Conservation (phyloP, 2,329 filamentous ascomycete species). For the Clonostachys rhizophaga region DNA sequence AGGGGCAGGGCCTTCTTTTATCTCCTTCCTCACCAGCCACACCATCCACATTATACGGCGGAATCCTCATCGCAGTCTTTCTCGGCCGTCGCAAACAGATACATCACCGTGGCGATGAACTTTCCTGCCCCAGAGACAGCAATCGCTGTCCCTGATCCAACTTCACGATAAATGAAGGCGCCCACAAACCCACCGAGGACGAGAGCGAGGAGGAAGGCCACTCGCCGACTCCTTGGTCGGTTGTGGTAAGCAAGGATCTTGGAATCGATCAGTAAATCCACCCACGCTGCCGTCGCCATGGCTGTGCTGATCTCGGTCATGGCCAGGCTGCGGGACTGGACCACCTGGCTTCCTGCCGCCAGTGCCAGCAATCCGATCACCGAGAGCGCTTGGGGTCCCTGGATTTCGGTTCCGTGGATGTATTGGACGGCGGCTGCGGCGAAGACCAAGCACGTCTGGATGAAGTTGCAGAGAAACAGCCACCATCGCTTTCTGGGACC, state of each 20-base stretch:
- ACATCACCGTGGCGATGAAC: constrained; percentile 36
- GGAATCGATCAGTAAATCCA: constrained; percentile 58
- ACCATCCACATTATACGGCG: not conserved
- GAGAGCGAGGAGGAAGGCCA: constrained; percentile 42
- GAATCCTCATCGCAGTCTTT: constrained; percentile 1
- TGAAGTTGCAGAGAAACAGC: constrained; percentile 46
- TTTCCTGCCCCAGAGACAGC: constrained; percentile 39
- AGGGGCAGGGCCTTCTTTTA: not conserved
- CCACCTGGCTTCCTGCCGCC: constrained; percentile 54
- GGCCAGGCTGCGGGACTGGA: constrained; percentile 45
- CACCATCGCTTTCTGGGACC: constrained; percentile 45
- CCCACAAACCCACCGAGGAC: constrained; percentile 44
- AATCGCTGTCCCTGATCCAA: constrained; percentile 35
- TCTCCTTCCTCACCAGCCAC: not conserved
- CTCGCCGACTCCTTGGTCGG: constrained; percentile 40
- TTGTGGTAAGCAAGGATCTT: constrained; percentile 51
- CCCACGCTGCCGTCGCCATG: constrained; percentile 60
- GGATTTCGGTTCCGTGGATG: constrained; percentile 23
- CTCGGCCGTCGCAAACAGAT: constrained; percentile 33
- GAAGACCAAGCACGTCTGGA: constrained; percentile 52
- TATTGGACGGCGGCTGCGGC: constrained; percentile 44
- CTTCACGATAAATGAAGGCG: constrained; percentile 38
- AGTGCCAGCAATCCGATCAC: constrained; percentile 48
- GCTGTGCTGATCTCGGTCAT: constrained; percentile 60
- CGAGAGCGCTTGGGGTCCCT: constrained; percentile 30